Evolutionary conservation across 2,329 filamentous ascomycete species (phyloP).

Genomic region (Verticillium nonalfalfae): DNA sequence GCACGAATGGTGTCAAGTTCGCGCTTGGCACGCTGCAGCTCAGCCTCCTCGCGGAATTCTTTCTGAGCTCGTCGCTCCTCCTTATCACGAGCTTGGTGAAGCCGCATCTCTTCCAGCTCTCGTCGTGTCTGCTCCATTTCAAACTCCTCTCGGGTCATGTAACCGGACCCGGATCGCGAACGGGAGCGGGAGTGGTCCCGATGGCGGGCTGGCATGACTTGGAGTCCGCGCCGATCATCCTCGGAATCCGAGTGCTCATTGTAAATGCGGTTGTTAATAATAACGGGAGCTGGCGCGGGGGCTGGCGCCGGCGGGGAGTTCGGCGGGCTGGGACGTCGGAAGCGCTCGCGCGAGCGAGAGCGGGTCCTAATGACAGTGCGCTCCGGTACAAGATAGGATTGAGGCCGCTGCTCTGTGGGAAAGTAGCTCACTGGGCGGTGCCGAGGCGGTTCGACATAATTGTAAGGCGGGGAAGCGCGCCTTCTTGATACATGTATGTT

Average conservation of each 20-base stretch:
- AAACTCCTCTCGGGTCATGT: slow-evolving; percentile 36
- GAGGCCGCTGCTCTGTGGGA: slow-evolving; percentile 25
- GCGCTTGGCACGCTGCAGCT: slow-evolving; percentile 41
- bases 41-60: slow-evolving; percentile 37
- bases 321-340: slow-evolving; percentile 30
- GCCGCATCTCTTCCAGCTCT: slow-evolving; percentile 37
- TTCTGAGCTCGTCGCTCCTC: slow-evolving; percentile 33
- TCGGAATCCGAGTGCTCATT: slow-evolving; percentile 41
- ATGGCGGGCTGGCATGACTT: slow-evolving; percentile 15
- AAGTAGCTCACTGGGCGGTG: slow-evolving; percentile 33
- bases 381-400: slow-evolving; percentile 36
- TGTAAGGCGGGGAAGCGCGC: slow-evolving; percentile 31
- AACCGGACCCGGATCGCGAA: slow-evolving; percentile 21
- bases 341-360: slow-evolving; percentile 30
- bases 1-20: slow-evolving; percentile 41
- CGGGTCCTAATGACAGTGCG: slow-evolving; percentile 38
- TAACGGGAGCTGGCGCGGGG: slow-evolving; percentile 34
- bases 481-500: slow-evolving; percentile 33
- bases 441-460: slow-evolving; percentile 35
- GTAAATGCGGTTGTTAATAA: slow-evolving; percentile 53
- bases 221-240: slow-evolving; percentile 24
- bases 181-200: slow-evolving; percentile 19
- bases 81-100: slow-evolving; percentile 30
- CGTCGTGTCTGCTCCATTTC: slow-evolving; percentile 30
- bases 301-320: slow-evolving; percentile 18